Evolutionary conservation across 1,139 yeast genomes (phyloP), one percentile per base, ranked within the genome.

Genomic region (Yamadazyma pseudoaaseri): DNA sequence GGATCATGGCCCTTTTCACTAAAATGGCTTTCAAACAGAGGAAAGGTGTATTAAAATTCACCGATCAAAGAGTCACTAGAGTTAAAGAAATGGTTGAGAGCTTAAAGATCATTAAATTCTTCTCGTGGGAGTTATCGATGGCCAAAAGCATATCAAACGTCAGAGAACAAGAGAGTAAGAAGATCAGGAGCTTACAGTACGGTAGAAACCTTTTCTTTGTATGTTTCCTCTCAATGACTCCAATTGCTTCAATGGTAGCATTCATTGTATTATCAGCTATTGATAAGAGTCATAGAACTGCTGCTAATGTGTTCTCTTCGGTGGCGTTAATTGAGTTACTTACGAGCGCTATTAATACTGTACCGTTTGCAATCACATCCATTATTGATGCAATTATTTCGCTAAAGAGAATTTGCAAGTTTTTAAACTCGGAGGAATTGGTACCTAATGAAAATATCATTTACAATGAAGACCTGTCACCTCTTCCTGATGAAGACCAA

Each of bases 261-360:
- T 89, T 87, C 51, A 73, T 87, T 44, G 81, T 81, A 1, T 61
- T 85, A 46, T 81, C 79, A 46, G 79, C 73, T 25, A 58, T 79
- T 8, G 80, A 82, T 41, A 42, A 48, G 8, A 45, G 44, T 61
- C 34, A 35, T 16, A 69, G 77, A 43, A 67, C 69, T 39, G 81
- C 95, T 1, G 92, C 89, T 4, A 64, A 73, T 26, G 77, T 89
- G 13, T 89, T 89, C 52, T 76, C 96, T 0, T 82, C 96, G n/a
- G 63, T 89, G 33, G 71, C 90, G 1, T 69, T 86, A 38, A 86
- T 87, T 30, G 32, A 15, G 4, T n/a, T 17, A 9, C 20, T 40
- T 7, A 30, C 34, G 63, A 81, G 80, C 48, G 70, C 76, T 18
- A 63, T 75, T 44, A 49, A 76, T 3, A 62, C 58, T 33, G 68